Base-by-base conservation (phyloP, 177 flowering plant species). In the Vitis hybrid region DNA sequence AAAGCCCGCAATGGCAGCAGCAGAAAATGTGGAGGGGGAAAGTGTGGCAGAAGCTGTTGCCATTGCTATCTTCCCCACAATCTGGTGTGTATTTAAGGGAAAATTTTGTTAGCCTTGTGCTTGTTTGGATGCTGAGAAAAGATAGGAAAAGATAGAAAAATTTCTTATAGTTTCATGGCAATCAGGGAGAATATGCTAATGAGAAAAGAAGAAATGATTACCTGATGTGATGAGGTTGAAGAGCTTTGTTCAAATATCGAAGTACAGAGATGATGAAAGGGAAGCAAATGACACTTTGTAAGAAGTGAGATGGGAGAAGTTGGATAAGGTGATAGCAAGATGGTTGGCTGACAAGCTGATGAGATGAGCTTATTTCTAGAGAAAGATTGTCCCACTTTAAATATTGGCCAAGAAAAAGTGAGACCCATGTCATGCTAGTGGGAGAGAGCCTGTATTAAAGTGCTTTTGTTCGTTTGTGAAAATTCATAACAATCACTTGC, bases 11-110 rank as follows among this genome's bases (percentile, higher is more conserved):
- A 62, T 51, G 12, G 72, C 68, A 20, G 76, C 33, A 12, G 73
- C 19, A 2, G 8, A 38, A 8, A 38, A 38, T 38, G 68, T 63
- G 2, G 78, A 75, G 11, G 85, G 47, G 24, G 83, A 69, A 38
- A 82, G 71, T 12, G 77, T 62, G 4, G 84, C 75, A 53, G 90
- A 73, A 22, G 84, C 76, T 59, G 84, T 76, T 14, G 88, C 89
- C 89, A 85, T 88, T 5, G 47, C 47, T 38, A 38, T 38, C 47
- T 38, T 38, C 47, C 47, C 47, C 47, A 38, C 47, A 38, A 38
- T 38, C 47, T 38, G 47, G 7, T 5, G 9, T 38, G 47, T 38
- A 0, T 38, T 38, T 38, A 8, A 38, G 9, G 47, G 47, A 38
- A 38, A 38, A 38, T 38, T 38, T 38, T 7, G 47, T 38, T 7